Conservation (phyloP, 805 yeast genomes). For the Pichia paraexigua region DNA sequence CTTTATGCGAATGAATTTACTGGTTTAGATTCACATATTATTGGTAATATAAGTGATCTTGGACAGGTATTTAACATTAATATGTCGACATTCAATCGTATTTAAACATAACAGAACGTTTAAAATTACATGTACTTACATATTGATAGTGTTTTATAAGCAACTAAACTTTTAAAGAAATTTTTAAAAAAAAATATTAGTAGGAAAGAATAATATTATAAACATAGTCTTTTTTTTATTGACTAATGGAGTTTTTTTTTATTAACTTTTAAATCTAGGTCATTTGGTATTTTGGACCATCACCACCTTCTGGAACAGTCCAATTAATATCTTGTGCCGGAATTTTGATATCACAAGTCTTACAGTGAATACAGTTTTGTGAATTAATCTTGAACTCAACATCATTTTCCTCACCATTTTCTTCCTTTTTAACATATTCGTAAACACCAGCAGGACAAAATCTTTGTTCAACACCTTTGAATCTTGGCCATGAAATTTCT, state of each 20-base stretch:
- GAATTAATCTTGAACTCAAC: constrained; percentile 89
- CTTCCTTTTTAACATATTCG: constrained; percentile 54
- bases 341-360: constrained; percentile 95
- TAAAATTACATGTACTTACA: background rate
- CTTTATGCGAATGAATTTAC: constrained; percentile 20
- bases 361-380: constrained; percentile 97
- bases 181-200: background rate
- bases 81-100: background rate
- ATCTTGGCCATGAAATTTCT: constrained; percentile 59
- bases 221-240: background rate
- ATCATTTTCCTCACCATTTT: constrained; percentile 47
- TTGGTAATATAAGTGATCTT: constrained; percentile 22
- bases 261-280: constrained; percentile 29
- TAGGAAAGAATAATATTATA: background rate
- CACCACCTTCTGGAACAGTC: constrained; percentile 99
- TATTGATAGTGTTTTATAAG: background rate
- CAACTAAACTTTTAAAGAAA: background rate
- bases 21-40: constrained; percentile 16
- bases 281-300: constrained; percentile 93
- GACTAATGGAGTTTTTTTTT: too few relatives aligned
- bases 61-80: constrained; percentile 21
- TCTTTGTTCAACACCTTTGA: constrained; percentile 79
- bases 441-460: constrained; percentile 99
- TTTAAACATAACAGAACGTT: background rate
- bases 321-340: constrained; percentile 92